phyloP scores from a whole-genome alignment of 2,329 filamentous ascomycete species.

The Leptodontidium sp. region DNA sequence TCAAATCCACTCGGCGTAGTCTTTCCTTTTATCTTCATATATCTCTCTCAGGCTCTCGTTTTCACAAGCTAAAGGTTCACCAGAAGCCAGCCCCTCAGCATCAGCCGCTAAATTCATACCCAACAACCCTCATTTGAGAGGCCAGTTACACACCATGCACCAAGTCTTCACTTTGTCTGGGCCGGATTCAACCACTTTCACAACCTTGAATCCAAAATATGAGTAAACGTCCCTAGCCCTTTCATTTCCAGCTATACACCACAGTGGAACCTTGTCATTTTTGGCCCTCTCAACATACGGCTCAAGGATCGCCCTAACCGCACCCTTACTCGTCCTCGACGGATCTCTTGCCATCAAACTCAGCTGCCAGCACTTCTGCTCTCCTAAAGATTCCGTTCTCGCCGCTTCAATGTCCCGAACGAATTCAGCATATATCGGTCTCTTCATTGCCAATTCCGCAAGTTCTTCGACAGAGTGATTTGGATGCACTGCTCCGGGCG shows the following conservation, averaged over 20 bases:
- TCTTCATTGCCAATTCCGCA: slow-evolving; percentile 5
- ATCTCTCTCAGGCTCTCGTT: too few species aligned
- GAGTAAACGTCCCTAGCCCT: slow-evolving; percentile 23
- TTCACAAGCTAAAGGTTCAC: too few species aligned
- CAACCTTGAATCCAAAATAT: slow-evolving; percentile 21
- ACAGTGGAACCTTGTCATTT: slow-evolving; percentile 15
- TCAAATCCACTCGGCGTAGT: too few species aligned
- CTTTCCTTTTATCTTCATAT: too few species aligned
- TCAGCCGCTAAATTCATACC: background rate
- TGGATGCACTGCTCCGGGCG: slow-evolving; percentile 14
- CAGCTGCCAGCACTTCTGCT: slow-evolving; percentile 19
- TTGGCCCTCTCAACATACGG: slow-evolving; percentile 7
- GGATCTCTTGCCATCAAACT: slow-evolving; percentile 26
- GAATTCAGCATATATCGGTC: slow-evolving; percentile 19
- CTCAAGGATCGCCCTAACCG: slow-evolving; percentile 20
- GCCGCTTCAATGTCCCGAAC: slow-evolving; percentile 19
- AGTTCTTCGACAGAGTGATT: slow-evolving; percentile 14
- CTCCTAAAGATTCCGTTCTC: slow-evolving; percentile 13
- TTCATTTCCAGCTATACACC: slow-evolving; percentile 20
- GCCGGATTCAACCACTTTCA: slow-evolving; percentile 18
- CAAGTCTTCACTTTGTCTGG: slow-evolving; percentile 14
- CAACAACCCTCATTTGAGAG: background rate
- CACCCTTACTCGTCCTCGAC: slow-evolving; percentile 18
- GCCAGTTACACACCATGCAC: slow-evolving; percentile 26
- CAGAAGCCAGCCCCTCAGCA: too few species aligned